phyloP scores from a whole-genome alignment of 2,329 filamentous ascomycete genomes.

The Penicillium sp. region DNA sequence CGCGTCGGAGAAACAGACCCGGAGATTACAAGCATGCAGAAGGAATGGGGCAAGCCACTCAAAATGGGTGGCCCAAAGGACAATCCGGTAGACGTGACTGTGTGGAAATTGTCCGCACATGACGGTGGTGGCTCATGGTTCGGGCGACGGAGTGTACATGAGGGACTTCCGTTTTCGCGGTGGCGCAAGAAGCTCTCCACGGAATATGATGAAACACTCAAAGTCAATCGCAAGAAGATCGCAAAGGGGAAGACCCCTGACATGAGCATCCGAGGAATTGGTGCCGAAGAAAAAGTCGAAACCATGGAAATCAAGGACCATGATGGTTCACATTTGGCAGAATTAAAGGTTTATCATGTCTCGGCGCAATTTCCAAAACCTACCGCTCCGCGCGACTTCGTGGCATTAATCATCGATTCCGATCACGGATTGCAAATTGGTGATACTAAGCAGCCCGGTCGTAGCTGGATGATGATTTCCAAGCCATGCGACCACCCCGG shows the following conservation, averaged over 20 bases:
- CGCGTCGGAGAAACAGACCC: slow-evolving; percentile 51
- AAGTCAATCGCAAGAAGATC: slow-evolving; percentile 66
- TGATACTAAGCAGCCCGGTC: slow-evolving; percentile 41
- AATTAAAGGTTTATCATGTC: slow-evolving; percentile 69
- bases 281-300: slow-evolving; percentile 73
- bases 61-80: slow-evolving; percentile 60
- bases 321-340: slow-evolving; percentile 24
- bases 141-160: slow-evolving; percentile 77
- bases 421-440: slow-evolving; percentile 37
- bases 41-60: slow-evolving; percentile 81
- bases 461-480: slow-evolving; percentile 83
- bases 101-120: slow-evolving; percentile 76
- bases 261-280: slow-evolving; percentile 79
- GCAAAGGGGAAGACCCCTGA: slow-evolving; percentile 66
- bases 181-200: slow-evolving; percentile 74
- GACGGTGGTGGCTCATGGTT: slow-evolving; percentile 91
- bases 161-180: slow-evolving; percentile 70
- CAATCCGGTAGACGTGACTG: slow-evolving; percentile 71
- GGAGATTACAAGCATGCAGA: slow-evolving; percentile 63
- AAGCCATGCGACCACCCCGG: slow-evolving; percentile 78
- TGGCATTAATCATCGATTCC: slow-evolving; percentile 73
- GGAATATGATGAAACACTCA: slow-evolving; percentile 78
- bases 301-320: slow-evolving; percentile 55
- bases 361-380: slow-evolving; percentile 89
- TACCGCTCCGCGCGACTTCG: slow-evolving; percentile 82